These are phyloP conservation scores for Suhomyces kilbournensis DNA, from an alignment of 805 yeast genomes.

Conservation along the genomic window DNA sequence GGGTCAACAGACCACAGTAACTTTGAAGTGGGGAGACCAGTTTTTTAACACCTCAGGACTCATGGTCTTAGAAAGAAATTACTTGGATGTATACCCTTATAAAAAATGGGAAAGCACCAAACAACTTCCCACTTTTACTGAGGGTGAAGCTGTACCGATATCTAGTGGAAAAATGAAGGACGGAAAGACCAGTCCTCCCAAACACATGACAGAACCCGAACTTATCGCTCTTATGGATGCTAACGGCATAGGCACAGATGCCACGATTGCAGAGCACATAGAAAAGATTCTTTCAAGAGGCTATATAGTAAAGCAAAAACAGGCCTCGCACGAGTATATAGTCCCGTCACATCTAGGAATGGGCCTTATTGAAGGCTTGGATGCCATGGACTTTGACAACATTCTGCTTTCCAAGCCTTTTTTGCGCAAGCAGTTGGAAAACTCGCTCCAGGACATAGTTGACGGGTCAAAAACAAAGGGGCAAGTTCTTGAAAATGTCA, in stretches of 20 bases:
- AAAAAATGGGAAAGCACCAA: constrained; percentile 70
- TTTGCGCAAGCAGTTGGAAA: constrained; percentile 73
- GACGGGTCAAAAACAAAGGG: constrained; percentile 54
- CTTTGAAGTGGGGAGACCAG: constrained; percentile 77
- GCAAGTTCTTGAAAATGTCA: constrained; percentile 53
- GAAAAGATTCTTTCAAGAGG: constrained; percentile 69
- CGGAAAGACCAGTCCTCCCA: constrained; percentile 82
- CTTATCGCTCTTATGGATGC: constrained; percentile 91
- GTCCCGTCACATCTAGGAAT: constrained; percentile 83
- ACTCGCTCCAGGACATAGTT: constrained; percentile 61
- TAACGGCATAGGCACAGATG: constrained; percentile 98
- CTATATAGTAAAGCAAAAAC: constrained; percentile 53
- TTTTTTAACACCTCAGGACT: constrained; percentile 70
- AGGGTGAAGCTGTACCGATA: constrained; percentile 58
- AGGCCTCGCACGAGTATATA: constrained; percentile 43
- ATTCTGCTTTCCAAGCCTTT: constrained; percentile 84
- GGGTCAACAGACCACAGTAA: constrained; percentile 64
- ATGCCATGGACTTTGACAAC: constrained; percentile 67
- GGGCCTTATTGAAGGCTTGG: constrained; percentile 86
- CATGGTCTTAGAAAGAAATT: constrained; percentile 69
- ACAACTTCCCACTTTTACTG: constrained; percentile 59
- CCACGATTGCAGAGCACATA: constrained; percentile 97
- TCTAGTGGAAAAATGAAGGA: constrained; percentile 56
- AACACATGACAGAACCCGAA: constrained; percentile 85
- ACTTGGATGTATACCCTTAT: constrained; percentile 76